phyloP scores from a whole-genome alignment of 768 basidiomycete genomes.

The Rhodotorula toruloides region DNA sequence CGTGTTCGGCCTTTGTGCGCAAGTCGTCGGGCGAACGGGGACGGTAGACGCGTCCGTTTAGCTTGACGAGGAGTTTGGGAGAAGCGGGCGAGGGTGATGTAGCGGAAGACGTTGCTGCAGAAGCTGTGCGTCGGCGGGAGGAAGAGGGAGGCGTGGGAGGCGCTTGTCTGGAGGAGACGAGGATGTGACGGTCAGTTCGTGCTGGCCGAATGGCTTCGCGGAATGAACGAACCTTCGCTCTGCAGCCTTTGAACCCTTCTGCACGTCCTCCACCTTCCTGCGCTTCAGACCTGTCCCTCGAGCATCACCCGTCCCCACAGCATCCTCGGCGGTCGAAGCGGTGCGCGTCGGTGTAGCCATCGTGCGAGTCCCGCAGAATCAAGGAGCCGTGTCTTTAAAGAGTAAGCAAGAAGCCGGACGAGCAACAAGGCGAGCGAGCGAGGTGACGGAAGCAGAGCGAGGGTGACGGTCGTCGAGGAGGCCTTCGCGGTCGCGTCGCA shows the following conservation, averaged over 20 bases:
- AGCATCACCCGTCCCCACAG: too few relatives aligned
- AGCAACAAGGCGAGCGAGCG: conserved; percentile 3
- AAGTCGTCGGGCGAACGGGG: conserved; percentile 17
- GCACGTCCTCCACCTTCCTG: too few relatives aligned
- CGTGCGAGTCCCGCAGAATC: too few relatives aligned
- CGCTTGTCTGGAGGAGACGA: neutral
- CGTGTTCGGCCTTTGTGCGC: conserved; percentile 3
- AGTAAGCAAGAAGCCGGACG: too few relatives aligned
- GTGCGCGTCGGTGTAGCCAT: too few relatives aligned
- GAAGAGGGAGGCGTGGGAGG: conserved; percentile 26
- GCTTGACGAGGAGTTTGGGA: conserved; percentile 23
- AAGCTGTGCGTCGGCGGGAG: neutral
- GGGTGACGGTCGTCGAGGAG: neutral
- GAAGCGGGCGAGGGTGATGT: neutral
- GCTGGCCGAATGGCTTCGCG: neutral
- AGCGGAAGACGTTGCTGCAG: neutral
- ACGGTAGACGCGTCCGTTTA: conserved; percentile 35
- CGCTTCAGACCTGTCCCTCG: too few relatives aligned
- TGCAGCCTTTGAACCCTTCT: too few relatives aligned
- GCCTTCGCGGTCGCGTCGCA: neutral
- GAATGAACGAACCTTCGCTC: neutral
- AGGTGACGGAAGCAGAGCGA: neutral
- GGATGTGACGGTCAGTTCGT: too few relatives aligned
- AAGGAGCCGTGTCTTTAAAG: too few relatives aligned
- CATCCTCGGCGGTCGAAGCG: too few relatives aligned